These are phyloP conservation scores for Conticribra guillardii DNA, from an alignment of 108 stramenopile species.

Conservation along the genomic window DNA sequence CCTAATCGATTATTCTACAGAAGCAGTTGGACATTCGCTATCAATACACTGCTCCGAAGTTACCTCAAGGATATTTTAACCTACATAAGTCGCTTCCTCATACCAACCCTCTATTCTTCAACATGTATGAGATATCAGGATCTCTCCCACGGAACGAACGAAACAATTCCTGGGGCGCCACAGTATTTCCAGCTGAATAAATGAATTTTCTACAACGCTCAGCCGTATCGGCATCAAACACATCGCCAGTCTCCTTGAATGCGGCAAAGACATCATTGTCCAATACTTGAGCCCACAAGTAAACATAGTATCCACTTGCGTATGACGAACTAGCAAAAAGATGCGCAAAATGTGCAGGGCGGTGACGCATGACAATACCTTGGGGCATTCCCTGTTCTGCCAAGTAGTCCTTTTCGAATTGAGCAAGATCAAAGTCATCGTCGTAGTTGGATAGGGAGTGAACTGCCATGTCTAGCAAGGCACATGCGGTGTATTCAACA, in stretches of 20 bases:
- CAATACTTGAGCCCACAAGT: conserved; percentile 12
- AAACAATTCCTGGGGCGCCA: conserved; percentile 76
- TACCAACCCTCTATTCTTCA: conserved; percentile 66
- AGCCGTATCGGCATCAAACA: conserved; percentile 66
- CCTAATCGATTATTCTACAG: too few relatives aligned
- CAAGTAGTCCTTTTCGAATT: conserved; percentile 71
- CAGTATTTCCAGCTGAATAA: conserved; percentile 75
- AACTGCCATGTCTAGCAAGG: conserved; percentile 72
- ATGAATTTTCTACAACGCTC: conserved; percentile 65
- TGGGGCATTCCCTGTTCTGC: conserved; percentile 77
- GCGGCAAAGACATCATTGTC: conserved; percentile 83
- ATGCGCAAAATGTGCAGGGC: conserved; percentile 74
- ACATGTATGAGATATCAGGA: conserved; percentile 72
- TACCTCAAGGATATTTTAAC: too few relatives aligned
- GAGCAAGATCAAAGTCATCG: conserved; percentile 64
- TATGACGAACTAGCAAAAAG: conserved; percentile 61
- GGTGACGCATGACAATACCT: conserved; percentile 84
- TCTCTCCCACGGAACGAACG: conserved; percentile 73
- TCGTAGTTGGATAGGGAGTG: conserved; percentile 73
- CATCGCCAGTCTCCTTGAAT: conserved; percentile 72
- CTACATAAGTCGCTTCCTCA: neutral
- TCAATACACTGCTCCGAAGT: too few relatives aligned
- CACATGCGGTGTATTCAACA: conserved; percentile 81
- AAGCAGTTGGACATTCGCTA: too few relatives aligned
- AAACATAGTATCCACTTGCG: conserved; percentile 76